These are phyloP conservation scores for Trametes versicolor DNA, from an alignment of 1,284 basidiomycete genomes.

Conservation along the genomic window DNA sequence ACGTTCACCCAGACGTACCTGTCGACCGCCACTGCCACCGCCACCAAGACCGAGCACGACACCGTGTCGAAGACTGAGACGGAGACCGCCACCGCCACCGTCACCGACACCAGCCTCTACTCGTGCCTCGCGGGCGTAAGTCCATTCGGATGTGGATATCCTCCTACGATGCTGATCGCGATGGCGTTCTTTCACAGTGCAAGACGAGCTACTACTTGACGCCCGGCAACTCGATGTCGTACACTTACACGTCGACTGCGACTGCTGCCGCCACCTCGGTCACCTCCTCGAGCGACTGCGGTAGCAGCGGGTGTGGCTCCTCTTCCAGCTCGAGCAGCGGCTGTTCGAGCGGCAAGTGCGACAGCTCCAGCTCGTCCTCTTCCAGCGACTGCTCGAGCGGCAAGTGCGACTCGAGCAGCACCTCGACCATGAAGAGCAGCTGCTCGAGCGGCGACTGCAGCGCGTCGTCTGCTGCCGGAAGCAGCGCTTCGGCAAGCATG, in stretches of 20 bases:
- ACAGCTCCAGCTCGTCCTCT: constrained; percentile 12
- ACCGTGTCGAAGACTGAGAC: constrained; percentile 53
- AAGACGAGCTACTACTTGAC: constrained; percentile 64
- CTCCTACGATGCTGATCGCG: constrained; percentile 1
- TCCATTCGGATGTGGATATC: constrained; percentile 13
- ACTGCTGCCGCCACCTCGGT: constrained; percentile 16
- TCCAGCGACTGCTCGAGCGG: background rate
- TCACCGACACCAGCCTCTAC: constrained; percentile 60
- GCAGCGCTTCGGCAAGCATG: background rate
- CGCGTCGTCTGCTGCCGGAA: constrained; percentile 15
- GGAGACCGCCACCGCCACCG: constrained; percentile 53
- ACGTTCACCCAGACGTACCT: constrained; percentile 40
- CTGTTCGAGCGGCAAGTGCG: constrained; percentile 4
- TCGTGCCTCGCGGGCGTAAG: constrained; percentile 62
- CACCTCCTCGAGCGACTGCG: constrained; percentile 22
- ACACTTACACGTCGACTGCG: constrained; percentile 54
- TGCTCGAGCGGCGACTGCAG: constrained; percentile 10
- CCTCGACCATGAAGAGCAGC: constrained; percentile 7
- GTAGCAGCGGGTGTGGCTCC: constrained; percentile 3
- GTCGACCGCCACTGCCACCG: constrained; percentile 28
- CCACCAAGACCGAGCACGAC: constrained; percentile 47
- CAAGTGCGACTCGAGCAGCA: constrained; percentile 9
- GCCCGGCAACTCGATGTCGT: constrained; percentile 59
- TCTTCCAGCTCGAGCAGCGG: constrained; percentile 13
- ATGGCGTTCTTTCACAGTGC: constrained; percentile 51